Percentiles rank a stretch among this genome's conserved stretches.
Evolutionary conservation across 2,329 filamentous ascomycete genomes (phyloP).

Genomic region (Dichotomopilus funicola): DNA sequence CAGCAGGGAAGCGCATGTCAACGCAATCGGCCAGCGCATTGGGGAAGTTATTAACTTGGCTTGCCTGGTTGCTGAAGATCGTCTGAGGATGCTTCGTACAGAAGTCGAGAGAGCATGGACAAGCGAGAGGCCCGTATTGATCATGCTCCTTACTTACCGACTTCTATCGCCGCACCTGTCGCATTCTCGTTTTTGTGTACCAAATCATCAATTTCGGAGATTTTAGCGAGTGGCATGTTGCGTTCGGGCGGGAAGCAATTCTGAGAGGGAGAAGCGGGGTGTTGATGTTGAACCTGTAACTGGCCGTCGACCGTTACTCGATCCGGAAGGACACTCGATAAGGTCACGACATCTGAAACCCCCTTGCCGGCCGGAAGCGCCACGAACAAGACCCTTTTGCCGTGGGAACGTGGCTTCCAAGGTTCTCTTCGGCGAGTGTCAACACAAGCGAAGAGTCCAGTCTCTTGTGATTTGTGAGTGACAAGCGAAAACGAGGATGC

Average conservation of each 20-base stretch:
- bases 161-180: too few relatives aligned
- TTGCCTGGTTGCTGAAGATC: too few relatives aligned
- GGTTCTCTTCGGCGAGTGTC: too few relatives aligned
- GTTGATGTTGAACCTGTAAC: not conserved
- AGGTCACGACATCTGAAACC: conserved; percentile 9
- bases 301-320: conserved; percentile 7
- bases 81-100: too few relatives aligned
- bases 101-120: not conserved
- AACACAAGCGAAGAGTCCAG: too few relatives aligned
- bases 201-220: not conserved
- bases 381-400: not conserved
- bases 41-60: too few relatives aligned
- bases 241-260: not conserved
- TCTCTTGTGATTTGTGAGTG: too few relatives aligned
- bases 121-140: not conserved
- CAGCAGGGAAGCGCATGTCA: not conserved
- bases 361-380: conserved; percentile 11
- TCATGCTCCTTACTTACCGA: too few relatives aligned
- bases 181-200: too few relatives aligned
- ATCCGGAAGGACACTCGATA: conserved; percentile 20
- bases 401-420: too few relatives aligned
- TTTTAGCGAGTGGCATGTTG: not conserved
- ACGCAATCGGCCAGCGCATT: not conserved
- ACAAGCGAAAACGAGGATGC: too few relatives aligned
- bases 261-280: not conserved